Base-by-base conservation (phyloP, 164 flowering plant genomes). In the Dillenia suffruticosa region DNA sequence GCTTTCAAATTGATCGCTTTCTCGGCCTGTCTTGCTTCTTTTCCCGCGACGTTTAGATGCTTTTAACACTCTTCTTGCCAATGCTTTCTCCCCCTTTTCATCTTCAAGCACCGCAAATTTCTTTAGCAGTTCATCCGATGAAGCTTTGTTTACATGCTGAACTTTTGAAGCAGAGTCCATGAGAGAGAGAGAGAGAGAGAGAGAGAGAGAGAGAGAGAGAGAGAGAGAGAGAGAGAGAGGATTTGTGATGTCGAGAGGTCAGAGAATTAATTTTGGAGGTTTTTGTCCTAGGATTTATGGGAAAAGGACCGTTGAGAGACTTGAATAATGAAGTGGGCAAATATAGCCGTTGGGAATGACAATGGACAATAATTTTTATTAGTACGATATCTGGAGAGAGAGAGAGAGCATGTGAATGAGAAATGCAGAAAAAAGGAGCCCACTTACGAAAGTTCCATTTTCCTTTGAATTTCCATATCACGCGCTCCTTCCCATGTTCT, bases 91-190 rank as follows among this genome's bases (percentile, higher is more conserved):
- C 8, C 63, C 62, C 2, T 56, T 15, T 24, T 68, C 74, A 12
- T 76, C 59, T 51, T 59, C 90, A 63, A 70, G 13, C 16, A 81
- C 85, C 0, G 98, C 92, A 47, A 92, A 92, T 59, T 92, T 92
- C 16, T 82, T 69, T n/a, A 92, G 90, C 45, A 92, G 77, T 63
- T 86, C 74, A 51, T 92, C 93, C 2, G 98, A 92, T 9, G 95
- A 83, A 8, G 82, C 79, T 63, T 78, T 89, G 62, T 66, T 72
- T 8, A 92, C 90, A 24, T 84, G 88, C 64, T 92, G 95, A 43
- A 84, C 84, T 48, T 24, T 73, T 9, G 63, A 71, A 16, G 64
- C 57, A n/a, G 72, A 12, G 14, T 57, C 74, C 81, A 79, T 77
- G 55, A 43, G 49, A 65, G 49, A 2, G 14, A 19, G 52, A 43